A percentile compares a stretch with the other conserved stretches of the same genome.
These are phyloP conservation scores for Xylaria sp. DNA, from an alignment of 2,329 filamentous ascomycete genomes.

Conservation along the genomic window DNA sequence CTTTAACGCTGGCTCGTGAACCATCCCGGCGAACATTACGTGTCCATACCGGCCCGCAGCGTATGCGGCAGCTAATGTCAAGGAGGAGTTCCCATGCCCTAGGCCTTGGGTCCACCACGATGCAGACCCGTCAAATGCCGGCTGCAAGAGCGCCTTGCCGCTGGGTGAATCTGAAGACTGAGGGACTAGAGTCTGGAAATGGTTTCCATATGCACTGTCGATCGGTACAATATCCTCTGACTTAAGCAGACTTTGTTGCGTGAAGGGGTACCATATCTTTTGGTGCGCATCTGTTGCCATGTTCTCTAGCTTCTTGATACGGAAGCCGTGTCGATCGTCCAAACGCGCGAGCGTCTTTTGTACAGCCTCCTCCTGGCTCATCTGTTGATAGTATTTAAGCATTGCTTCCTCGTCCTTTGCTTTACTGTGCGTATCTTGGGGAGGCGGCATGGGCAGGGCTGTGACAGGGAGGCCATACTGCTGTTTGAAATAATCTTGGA, in stretches of 20 bases:
- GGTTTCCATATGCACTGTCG: slow-evolving; percentile 82
- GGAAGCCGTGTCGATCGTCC: slow-evolving; percentile 62
- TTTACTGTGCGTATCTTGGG: slow-evolving; percentile 44
- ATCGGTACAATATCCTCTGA: slow-evolving; percentile 75
- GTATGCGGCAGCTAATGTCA: slow-evolving; percentile 81
- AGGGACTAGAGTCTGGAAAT: slow-evolving; percentile 70
- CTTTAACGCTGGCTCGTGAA: slow-evolving; percentile 80
- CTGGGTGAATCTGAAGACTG: background rate
- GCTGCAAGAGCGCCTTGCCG: slow-evolving; percentile 59
- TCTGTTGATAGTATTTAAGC: slow-evolving; percentile 71
- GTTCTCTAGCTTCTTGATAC: slow-evolving; percentile 71
- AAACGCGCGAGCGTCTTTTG: slow-evolving; percentile 62
- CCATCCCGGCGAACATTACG: slow-evolving; percentile 84
- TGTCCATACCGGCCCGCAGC: slow-evolving; percentile 87
- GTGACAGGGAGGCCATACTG: slow-evolving; percentile 67
- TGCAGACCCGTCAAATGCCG: slow-evolving; percentile 84
- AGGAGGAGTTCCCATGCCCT: slow-evolving; percentile 78
- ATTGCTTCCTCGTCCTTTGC: slow-evolving; percentile 59
- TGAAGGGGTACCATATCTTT: slow-evolving; percentile 88
- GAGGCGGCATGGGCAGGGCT: slow-evolving; percentile 69
- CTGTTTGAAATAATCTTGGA: slow-evolving; percentile 73
- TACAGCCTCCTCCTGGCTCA: slow-evolving; percentile 55
- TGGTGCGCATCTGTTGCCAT: slow-evolving; percentile 71
- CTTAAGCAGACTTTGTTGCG: slow-evolving; percentile 75
- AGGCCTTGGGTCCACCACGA: slow-evolving; percentile 94